Percentiles rank a stretch among this genome's conserved stretches.
These are phyloP conservation scores for Eucalyptus regnans DNA, from an alignment of 345 rosid genomes.

Conservation along the genomic window DNA sequence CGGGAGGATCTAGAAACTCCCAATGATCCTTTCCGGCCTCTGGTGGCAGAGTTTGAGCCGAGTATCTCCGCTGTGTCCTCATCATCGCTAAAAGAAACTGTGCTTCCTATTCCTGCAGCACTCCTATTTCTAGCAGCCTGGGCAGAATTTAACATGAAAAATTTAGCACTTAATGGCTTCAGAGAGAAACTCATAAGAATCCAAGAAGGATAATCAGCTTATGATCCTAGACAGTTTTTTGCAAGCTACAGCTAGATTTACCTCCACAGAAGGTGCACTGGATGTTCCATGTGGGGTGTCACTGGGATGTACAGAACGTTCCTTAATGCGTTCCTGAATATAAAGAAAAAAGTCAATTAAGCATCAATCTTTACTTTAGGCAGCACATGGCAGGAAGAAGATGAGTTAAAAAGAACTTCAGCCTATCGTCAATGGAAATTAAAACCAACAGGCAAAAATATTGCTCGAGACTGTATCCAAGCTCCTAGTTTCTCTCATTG, in stretches of 20 bases:
- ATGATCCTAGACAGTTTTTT: neutral
- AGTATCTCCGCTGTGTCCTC: conserved; percentile 57
- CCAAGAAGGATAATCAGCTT: neutral
- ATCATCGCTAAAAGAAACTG: conserved; percentile 83
- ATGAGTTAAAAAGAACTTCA: neutral
- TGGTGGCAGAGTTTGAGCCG: conserved; percentile 30
- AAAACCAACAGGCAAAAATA: neutral
- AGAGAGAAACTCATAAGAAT: neutral
- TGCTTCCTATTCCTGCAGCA: conserved; percentile 37
- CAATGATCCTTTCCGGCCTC: conserved; percentile 51
- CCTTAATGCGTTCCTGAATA: conserved; percentile 76
- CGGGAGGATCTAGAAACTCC: conserved; percentile 30
- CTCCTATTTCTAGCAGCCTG: conserved; percentile 42
- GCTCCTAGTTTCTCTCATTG: neutral
- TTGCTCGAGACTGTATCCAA: neutral
- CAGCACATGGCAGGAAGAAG: neutral
- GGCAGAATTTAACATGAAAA: neutral
- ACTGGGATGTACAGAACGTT: conserved; percentile 50
- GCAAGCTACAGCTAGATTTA: conserved; percentile 3
- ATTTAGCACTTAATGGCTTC: neutral
- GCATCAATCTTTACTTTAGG: neutral
- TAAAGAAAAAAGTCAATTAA: neutral
- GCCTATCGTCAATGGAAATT: neutral
- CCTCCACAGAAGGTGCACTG: conserved; percentile 48
- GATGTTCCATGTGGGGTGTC: conserved; percentile 42